Percentiles rank a stretch among this genome's conserved stretches.
Conservation (phyloP, 257 asterid genomes). For the Plantago elongata region DNA sequence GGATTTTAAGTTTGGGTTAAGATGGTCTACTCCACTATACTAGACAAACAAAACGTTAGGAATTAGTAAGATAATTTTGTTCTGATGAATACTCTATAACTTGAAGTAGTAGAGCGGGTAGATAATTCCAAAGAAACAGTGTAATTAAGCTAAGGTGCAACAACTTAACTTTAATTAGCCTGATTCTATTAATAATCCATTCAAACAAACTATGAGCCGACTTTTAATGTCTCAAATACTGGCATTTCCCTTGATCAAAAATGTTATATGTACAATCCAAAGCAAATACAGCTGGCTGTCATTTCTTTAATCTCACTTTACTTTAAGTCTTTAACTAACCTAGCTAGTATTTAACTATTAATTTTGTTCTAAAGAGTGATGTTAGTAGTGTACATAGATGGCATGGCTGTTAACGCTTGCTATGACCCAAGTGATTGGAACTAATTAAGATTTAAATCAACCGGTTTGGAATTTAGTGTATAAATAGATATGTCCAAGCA, state of each 20-base stretch:
- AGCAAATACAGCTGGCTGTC: constrained; percentile 20
- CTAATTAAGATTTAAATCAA: not conserved
- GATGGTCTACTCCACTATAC: too few relatives aligned
- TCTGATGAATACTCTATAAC: too few relatives aligned
- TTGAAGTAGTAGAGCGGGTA: not conserved
- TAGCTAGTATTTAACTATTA: not conserved
- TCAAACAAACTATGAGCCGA: not conserved
- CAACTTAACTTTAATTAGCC: not conserved
- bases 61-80: too few relatives aligned
- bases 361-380: not conserved
- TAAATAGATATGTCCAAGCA: not conserved
- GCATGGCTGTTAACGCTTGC: constrained; percentile 2
- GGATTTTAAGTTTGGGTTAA: too few relatives aligned
- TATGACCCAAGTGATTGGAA: constrained; percentile 9
- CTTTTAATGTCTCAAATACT: constrained; percentile 19
- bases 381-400: not conserved
- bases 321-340: too few relatives aligned
- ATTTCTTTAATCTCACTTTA: not conserved
- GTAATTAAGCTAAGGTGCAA: constrained; percentile 1
- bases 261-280: not conserved
- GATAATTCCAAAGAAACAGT: constrained; percentile 15
- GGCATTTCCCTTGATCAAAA: constrained; percentile 20
- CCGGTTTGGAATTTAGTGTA: constrained; percentile 11
- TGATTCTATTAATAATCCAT: too few relatives aligned
- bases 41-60: not conserved